These are phyloP conservation scores for Aspergillus neoniger DNA, from an alignment of 2,329 filamentous ascomycete species.

Conservation along the genomic window DNA sequence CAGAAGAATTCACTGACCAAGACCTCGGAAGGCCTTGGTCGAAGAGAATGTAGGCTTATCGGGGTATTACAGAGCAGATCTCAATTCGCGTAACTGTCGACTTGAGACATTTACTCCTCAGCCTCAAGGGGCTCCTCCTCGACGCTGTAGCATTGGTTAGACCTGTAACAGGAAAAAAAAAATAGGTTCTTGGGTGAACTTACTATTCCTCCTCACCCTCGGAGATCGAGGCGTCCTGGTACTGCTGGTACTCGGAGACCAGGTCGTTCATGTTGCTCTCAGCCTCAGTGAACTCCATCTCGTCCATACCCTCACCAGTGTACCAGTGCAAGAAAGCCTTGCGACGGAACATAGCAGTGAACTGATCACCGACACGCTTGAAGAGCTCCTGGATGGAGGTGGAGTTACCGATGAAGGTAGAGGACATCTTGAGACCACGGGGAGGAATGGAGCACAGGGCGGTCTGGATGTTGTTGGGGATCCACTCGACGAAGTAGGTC, in stretches of 20 bases:
- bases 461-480: constrained; percentile 99
- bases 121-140: constrained; percentile 75
- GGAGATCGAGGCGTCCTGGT: constrained; percentile 97
- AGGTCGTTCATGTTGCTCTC: constrained; percentile 99
- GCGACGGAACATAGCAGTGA: constrained; percentile 99
- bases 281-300: constrained; percentile 99
- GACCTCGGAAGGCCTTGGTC: constrained; percentile 19
- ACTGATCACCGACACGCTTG: constrained; percentile 99
- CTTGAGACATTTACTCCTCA: constrained; percentile 62
- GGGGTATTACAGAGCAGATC: constrained; percentile 42
- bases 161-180: background rate
- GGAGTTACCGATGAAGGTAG: constrained; percentile 98
- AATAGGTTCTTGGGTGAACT: constrained; percentile 22
- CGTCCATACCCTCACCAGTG: constrained; percentile 99
- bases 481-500: constrained; percentile 99
- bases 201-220: constrained; percentile 94
- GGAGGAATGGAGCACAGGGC: constrained; percentile 98
- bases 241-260: constrained; percentile 99
- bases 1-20: constrained; percentile 34
- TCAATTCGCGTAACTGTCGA: constrained; percentile 27
- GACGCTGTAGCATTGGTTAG: constrained; percentile 48
- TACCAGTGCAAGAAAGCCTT: constrained; percentile 99
- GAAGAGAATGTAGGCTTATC: constrained; percentile 37
- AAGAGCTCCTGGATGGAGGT: constrained; percentile 99
- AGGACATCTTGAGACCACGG: constrained; percentile 97